Conservation (phyloP, 2,329 filamentous ascomycete genomes). For the Fusarium sp. region DNA sequence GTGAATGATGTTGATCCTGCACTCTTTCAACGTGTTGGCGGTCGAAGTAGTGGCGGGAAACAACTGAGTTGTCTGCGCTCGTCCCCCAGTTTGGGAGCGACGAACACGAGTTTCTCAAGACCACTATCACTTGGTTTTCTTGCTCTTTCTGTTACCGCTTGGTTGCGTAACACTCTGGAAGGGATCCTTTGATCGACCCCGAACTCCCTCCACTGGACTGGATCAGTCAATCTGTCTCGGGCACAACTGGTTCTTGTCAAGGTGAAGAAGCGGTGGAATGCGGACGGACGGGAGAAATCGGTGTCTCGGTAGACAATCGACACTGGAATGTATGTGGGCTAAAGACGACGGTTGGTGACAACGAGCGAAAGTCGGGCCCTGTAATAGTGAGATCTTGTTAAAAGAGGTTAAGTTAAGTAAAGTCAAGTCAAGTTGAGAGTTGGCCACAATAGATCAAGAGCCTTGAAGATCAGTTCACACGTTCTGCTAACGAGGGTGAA, state of each 20-base stretch:
- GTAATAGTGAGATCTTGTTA: conserved; percentile 37
- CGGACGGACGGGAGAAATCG: conserved; percentile 14
- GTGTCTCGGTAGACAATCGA: conserved; percentile 29
- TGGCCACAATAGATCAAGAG: conserved; percentile 10
- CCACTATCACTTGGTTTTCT: conserved; percentile 8
- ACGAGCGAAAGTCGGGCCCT: conserved; percentile 41
- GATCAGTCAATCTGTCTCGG: conserved; percentile 34
- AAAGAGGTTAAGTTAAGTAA: conserved; percentile 7
- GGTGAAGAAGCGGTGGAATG: conserved; percentile 33
- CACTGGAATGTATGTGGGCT: conserved; percentile 35
- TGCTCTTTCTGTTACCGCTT: conserved; percentile 23
- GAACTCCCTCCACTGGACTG: conserved; percentile 14
- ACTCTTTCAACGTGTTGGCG: conserved; percentile 21
- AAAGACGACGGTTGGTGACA: conserved; percentile 35
- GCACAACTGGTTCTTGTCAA: conserved; percentile 7
- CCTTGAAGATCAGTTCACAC: conserved; percentile 39
- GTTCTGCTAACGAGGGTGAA: conserved; percentile 37
- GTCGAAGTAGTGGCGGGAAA: conserved; percentile 17
- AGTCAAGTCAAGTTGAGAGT: conserved; percentile 3
- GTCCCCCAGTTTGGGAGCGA: conserved; percentile 41
- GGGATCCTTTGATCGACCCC: neutral
- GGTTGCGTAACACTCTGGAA: conserved; percentile 4
- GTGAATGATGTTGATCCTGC: conserved; percentile 27
- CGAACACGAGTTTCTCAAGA: conserved; percentile 28
- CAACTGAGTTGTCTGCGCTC: conserved; percentile 31